A percentile compares a stretch with the other conserved stretches of the same genome.
Conservation (phyloP, 78 protist genomes). For the Dictyostelium citrinum region DNA sequence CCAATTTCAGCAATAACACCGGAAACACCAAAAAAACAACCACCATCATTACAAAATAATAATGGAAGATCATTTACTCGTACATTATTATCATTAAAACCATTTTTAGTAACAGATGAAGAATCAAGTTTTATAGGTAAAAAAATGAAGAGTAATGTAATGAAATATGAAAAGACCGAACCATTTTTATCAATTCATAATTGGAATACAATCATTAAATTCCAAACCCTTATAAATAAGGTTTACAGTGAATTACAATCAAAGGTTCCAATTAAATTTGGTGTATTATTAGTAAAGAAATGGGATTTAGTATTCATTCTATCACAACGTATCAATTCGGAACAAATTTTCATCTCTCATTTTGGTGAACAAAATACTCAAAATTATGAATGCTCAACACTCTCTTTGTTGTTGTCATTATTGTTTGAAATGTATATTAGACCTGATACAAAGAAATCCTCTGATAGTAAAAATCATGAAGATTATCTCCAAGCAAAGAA, state of each 20-base stretch:
- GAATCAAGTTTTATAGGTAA: slow-evolving; percentile 17
- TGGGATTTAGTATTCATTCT: not conserved
- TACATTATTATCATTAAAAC: slow-evolving; percentile 8
- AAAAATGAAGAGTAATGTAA: not conserved
- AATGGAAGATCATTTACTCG: not conserved
- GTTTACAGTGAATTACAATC: slow-evolving; percentile 7
- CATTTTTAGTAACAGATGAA: not conserved
- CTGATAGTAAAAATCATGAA: not conserved
- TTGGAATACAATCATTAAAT: not conserved
- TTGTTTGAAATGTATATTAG: slow-evolving; percentile 28
- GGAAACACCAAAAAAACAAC: slow-evolving; percentile 8
- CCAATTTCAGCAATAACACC: slow-evolving; percentile 17
- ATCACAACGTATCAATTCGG: not conserved
- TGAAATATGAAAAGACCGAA: not conserved
- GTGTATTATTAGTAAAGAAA: not conserved
- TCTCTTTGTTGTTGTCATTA: slow-evolving; percentile 4
- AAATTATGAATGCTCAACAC: slow-evolving; percentile 10
- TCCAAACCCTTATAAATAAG: not conserved
- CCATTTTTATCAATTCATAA: slow-evolving; percentile 12
- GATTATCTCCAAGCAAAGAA: not conserved
- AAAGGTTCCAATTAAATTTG: not conserved
- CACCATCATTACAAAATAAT: no score
- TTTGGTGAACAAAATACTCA: slow-evolving; percentile 21
- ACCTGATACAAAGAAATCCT: not conserved
- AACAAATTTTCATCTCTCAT: not conserved